Conservation (phyloP, 305 asterid genomes). For the Rubia occidens region DNA sequence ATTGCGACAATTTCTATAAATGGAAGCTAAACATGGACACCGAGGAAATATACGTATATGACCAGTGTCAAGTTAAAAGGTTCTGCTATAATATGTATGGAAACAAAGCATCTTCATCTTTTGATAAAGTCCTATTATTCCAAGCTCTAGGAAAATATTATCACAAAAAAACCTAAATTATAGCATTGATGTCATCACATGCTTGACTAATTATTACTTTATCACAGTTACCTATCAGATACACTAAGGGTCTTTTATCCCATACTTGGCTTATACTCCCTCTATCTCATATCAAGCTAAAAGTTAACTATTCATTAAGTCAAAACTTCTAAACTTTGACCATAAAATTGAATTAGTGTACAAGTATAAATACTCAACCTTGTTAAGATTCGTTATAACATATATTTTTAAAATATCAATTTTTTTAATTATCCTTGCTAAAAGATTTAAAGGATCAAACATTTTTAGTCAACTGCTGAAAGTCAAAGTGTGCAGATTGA, state of each 20-base stretch:
- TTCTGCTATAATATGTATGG: not conserved
- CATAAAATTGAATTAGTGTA: no score
- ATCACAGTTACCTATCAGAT: not conserved
- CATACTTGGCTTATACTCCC: not conserved
- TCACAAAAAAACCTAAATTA: not conserved
- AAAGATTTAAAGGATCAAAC: no score
- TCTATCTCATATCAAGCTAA: no score
- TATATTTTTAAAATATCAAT: no score
- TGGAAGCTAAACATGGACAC: not conserved
- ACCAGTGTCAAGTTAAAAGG: not conserved
- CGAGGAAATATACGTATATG: not conserved
- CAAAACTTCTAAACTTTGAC: no score
- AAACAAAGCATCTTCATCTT: not conserved
- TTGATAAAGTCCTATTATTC: not conserved
- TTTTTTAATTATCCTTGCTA: no score
- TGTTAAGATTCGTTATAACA: no score
- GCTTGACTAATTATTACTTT: not conserved
- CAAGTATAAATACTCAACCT: no score
- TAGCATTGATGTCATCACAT: not conserved
- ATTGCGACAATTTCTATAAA: not conserved
- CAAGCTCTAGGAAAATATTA: not conserved
- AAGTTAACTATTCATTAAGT: no score
- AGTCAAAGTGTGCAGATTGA: no score
- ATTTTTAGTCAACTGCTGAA: no score
- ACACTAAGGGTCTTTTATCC: not conserved